These are phyloP conservation scores for Aspergillus conjunctus DNA, from an alignment of 495 filamentous ascomycete genomes.

Conservation along the genomic window DNA sequence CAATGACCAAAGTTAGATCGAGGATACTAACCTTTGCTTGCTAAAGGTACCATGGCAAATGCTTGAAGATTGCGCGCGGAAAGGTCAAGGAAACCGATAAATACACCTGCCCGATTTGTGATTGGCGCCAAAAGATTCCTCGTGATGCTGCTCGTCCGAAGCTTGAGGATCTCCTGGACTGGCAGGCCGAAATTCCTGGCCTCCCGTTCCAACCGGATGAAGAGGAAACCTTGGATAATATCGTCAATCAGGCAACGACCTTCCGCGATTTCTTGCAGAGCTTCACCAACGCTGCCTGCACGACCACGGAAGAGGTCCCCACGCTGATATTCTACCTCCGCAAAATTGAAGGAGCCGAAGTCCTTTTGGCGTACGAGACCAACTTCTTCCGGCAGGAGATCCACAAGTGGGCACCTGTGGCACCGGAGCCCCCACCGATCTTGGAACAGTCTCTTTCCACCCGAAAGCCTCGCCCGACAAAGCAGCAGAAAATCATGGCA, in stretches of 20 bases:
- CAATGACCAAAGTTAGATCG: not conserved
- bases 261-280: slow-evolving; percentile 82
- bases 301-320: slow-evolving; percentile 80
- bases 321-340: slow-evolving; percentile 96
- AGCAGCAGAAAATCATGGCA: slow-evolving; percentile 93
- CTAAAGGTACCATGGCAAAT: slow-evolving; percentile 92
- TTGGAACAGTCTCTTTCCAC: slow-evolving; percentile 86
- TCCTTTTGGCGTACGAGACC: slow-evolving; percentile 87
- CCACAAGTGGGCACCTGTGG: slow-evolving; percentile 94
- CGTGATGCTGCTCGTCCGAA: slow-evolving; percentile 97
- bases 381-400: slow-evolving; percentile 97
- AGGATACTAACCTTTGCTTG: slow-evolving; percentile 12
- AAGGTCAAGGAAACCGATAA: slow-evolving; percentile 98
- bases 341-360: slow-evolving; percentile 97
- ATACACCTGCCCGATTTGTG: slow-evolving; percentile 97
- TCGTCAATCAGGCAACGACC: slow-evolving; percentile 77
- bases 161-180: slow-evolving; percentile 84
- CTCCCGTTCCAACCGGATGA: slow-evolving; percentile 97
- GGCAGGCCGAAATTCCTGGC: slow-evolving; percentile 79
- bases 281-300: slow-evolving; percentile 78
- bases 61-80: slow-evolving; percentile 94
- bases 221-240: slow-evolving; percentile 78
- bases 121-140: slow-evolving; percentile 96
- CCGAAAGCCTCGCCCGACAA: slow-evolving; percentile 95
- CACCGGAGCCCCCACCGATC: slow-evolving; percentile 76